Conservation (phyloP, 2,329 filamentous ascomycete genomes). For the Stemphylium beticola region DNA sequence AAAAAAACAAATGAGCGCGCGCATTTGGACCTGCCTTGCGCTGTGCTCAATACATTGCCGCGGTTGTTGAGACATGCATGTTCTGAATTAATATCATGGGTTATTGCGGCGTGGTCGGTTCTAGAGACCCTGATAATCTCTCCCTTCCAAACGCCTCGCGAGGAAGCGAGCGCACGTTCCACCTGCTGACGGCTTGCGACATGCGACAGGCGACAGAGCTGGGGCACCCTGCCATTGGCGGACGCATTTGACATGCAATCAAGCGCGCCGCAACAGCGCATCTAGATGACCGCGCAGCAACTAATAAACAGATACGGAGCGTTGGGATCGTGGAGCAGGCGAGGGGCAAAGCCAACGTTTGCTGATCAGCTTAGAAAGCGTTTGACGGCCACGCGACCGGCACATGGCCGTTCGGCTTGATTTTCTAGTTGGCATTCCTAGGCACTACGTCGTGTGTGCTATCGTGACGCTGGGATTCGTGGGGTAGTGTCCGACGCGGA, state of each 20-base stretch:
- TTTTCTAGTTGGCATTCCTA: slow-evolving; percentile 9
- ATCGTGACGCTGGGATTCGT: slow-evolving; percentile 9
- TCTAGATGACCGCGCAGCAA: slow-evolving; percentile 17
- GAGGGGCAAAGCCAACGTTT: neutral
- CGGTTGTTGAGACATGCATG: slow-evolving; percentile 10
- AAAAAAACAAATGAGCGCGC: neutral
- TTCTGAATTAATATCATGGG: slow-evolving; percentile 7
- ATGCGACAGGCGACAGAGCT: neutral
- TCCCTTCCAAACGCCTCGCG: neutral
- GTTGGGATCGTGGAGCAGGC: neutral
- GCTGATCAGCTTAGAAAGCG: slow-evolving; percentile 1
- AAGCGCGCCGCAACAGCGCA: slow-evolving; percentile 10
- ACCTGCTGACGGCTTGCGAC: slow-evolving; percentile 3
- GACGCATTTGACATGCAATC: slow-evolving; percentile 8
- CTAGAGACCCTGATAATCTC: neutral
- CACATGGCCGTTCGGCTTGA: slow-evolving; percentile 20
- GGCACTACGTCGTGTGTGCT: slow-evolving; percentile 6
- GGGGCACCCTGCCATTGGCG: slow-evolving; percentile 2
- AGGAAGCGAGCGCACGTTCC: slow-evolving; percentile 4
- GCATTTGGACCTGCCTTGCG: neutral
- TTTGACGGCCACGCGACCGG: slow-evolving; percentile 20
- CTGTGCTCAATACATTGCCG: neutral
- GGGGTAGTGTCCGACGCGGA: neutral
- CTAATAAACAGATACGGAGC: slow-evolving; percentile 9
- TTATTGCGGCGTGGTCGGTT: slow-evolving; percentile 21